Percentiles rank a stretch among this genome's conserved stretches.
phyloP scores from a whole-genome alignment of 176 grass and related monocot species.

The Tillandsia fasciculata region DNA sequence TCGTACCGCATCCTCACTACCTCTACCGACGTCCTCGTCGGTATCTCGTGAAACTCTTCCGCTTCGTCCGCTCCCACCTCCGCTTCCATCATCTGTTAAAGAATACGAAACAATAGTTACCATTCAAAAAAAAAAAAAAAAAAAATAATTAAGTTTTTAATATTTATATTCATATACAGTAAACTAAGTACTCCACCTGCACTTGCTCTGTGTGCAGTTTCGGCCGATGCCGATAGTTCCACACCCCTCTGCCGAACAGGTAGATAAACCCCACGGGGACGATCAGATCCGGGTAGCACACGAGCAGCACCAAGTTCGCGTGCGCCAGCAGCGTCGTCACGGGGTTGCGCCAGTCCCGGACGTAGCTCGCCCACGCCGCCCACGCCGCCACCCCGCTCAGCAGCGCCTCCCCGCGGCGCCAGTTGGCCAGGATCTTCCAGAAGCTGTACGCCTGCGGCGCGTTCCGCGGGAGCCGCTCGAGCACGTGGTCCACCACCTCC shows the following conservation, averaged over 20 bases:
- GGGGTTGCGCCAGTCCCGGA: constrained; percentile 20
- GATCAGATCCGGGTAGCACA: neutral
- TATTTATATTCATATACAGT: no score
- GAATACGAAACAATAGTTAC: no score
- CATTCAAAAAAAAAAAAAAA: no score
- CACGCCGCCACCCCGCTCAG: no score
- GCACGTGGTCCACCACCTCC: constrained; percentile 8
- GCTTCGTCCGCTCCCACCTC: neutral
- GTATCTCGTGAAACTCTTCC: constrained; percentile 15
- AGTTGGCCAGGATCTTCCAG: constrained; percentile 9
- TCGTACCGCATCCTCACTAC: constrained; percentile 1
- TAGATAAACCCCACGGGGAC: constrained; percentile 24
- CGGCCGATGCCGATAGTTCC: constrained; percentile 10
- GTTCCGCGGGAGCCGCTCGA: neutral
- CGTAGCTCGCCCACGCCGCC: constrained; percentile 4
- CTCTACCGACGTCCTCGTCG: constrained; percentile 1
- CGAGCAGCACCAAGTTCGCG: neutral
- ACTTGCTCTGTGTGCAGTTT: neutral
- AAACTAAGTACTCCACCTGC: neutral
- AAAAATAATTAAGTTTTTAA: no score
- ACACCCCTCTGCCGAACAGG: constrained; percentile 19
- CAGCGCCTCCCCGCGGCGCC: no score
- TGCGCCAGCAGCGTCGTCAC: neutral
- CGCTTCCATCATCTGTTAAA: no score
- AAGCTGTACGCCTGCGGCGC: neutral